A percentile compares a stretch with the other conserved stretches of the same genome.
These are phyloP conservation scores for Senecio squalidus DNA, from an alignment of 140 eudicot genomes.

Conservation along the genomic window DNA sequence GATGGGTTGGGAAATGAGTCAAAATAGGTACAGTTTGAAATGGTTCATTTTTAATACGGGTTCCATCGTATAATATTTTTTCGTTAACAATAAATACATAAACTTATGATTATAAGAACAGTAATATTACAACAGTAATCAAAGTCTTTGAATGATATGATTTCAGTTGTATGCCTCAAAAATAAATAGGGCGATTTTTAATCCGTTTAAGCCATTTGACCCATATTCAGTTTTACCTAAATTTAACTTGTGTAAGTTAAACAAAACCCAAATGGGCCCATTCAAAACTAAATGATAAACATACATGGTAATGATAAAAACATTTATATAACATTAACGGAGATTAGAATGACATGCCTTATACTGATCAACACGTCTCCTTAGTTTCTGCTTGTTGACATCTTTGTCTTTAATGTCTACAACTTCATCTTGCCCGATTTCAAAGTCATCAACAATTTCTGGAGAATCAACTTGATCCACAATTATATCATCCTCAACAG, in stretches of 20 bases:
- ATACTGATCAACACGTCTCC: slow-evolving; percentile 76
- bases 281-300: slow-evolving; percentile 3
- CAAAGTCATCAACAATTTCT: slow-evolving; percentile 93
- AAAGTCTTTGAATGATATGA: too few relatives aligned
- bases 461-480: slow-evolving; percentile 88
- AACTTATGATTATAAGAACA: too few relatives aligned
- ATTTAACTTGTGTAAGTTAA: too few relatives aligned
- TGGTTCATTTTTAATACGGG: neutral
- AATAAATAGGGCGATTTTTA: too few relatives aligned
- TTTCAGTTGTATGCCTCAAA: too few relatives aligned
- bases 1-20: neutral
- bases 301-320: slow-evolving; percentile 3
- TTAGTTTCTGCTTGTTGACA: slow-evolving; percentile 76
- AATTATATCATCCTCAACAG: slow-evolving; percentile 84
- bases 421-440: slow-evolving; percentile 89
- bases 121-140: too few relatives aligned
- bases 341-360: slow-evolving; percentile 44
- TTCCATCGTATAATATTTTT: too few relatives aligned
- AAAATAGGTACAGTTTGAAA: neutral
- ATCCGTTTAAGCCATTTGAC: too few relatives aligned
- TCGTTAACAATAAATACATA: too few relatives aligned
- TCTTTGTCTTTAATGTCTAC: slow-evolving; percentile 88
- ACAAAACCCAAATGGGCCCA: too few relatives aligned
- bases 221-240: too few relatives aligned
- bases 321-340: neutral